These are phyloP conservation scores for Trifolium pratense DNA, from an alignment of 306 rosid genomes.

Conservation along the genomic window DNA sequence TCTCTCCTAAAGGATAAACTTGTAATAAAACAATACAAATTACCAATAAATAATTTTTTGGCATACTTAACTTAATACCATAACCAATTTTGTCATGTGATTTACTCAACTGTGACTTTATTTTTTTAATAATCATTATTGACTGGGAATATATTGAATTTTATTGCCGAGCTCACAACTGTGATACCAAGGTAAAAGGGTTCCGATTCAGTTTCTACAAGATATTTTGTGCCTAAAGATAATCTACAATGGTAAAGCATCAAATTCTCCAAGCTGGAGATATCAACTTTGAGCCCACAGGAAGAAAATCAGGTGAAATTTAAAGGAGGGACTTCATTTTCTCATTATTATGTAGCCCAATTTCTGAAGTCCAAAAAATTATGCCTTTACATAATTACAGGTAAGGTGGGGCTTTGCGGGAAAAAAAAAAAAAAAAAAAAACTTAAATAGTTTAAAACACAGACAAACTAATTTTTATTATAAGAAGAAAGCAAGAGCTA, in stretches of 20 bases:
- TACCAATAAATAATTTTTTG: too few species aligned
- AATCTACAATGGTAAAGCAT: conserved; percentile 24
- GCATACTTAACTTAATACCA: too few species aligned
- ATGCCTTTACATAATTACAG: conserved; percentile 12
- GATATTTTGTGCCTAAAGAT: conserved; percentile 9
- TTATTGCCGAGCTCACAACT: background rate
- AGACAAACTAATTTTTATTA: background rate
- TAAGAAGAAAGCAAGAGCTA: conserved; percentile 37
- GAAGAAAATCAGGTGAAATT: conserved; percentile 4
- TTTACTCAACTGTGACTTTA: too few species aligned
- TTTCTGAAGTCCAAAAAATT: background rate
- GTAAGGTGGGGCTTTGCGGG: conserved; percentile 1
- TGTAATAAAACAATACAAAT: too few species aligned
- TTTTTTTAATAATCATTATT: background rate
- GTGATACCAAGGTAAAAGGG: conserved; percentile 32
- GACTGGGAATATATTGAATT: conserved; percentile 23
- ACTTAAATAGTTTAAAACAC: conserved; percentile 3
- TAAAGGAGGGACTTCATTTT: conserved; percentile 11
- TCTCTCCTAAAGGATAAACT: too few species aligned
- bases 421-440: too few species aligned
- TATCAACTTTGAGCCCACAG: conserved; percentile 13
- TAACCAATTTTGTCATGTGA: too few species aligned
- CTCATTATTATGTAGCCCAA: conserved; percentile 18
- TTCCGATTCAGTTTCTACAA: conserved; percentile 15
- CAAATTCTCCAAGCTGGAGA: conserved; percentile 13